Conservation (phyloP, 192 early-diverging fungal species). For the Powellomyces hirtus region DNA sequence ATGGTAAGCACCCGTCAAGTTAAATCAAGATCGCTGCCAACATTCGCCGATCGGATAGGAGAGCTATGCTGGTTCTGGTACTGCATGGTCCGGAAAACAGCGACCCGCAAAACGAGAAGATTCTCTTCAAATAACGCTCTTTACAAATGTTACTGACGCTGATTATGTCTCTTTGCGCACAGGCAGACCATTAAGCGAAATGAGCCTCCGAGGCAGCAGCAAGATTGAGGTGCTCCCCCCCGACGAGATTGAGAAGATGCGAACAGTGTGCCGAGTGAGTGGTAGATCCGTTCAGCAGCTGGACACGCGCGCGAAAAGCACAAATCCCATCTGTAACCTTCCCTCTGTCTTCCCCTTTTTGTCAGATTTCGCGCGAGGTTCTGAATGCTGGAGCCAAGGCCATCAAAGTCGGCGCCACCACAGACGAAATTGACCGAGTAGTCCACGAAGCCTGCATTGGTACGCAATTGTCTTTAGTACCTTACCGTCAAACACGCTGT, state of each 20-base stretch:
- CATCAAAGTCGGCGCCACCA: conserved; percentile 80
- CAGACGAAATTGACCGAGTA: conserved; percentile 93
- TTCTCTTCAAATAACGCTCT: no score
- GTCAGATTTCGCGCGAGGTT: conserved; percentile 82
- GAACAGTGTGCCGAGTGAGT: conserved; percentile 72
- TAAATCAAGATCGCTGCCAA: not conserved
- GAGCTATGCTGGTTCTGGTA: no score
- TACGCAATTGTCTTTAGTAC: conserved; percentile 20
- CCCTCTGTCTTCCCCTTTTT: no score
- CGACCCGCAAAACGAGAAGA: no score
- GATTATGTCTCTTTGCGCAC: no score
- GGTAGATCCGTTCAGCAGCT: no score
- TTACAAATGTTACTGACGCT: no score
- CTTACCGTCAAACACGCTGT: no score
- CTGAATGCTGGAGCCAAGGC: conserved; percentile 82
- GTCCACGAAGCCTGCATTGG: conserved; percentile 90
- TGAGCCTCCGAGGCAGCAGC: conserved; percentile 60
- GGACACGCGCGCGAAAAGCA: no score
- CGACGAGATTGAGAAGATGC: conserved; percentile 79
- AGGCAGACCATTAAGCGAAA: conserved; percentile 77
- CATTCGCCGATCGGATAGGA: not conserved
- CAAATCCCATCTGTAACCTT: no score
- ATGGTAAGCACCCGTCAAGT: conserved; percentile 10
- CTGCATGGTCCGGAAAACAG: no score
- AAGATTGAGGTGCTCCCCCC: conserved; percentile 67